Percentiles rank a stretch among this genome's conserved stretches.
phyloP scores from a whole-genome alignment of 2,329 filamentous ascomycete genomes.

The Cladobotryum protrusum region DNA sequence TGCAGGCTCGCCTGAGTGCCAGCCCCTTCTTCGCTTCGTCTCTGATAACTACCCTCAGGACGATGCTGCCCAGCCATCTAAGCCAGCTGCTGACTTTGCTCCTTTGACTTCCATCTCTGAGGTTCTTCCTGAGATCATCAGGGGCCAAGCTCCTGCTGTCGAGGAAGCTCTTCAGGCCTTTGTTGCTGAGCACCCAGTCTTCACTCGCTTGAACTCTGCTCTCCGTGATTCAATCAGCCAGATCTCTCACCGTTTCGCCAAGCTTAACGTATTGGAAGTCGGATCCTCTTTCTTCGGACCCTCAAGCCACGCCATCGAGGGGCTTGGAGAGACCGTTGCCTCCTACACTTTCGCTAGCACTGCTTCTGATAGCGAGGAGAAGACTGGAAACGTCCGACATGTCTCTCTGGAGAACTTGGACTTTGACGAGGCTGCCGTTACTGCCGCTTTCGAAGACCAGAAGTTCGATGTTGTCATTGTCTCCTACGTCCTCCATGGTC shows the following conservation, averaged over 20 bases:
- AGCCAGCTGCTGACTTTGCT: neutral
- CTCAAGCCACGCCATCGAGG: neutral
- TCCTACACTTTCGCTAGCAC: neutral
- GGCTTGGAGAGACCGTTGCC: neutral
- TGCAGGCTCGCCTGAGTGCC: neutral
- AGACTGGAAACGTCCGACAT: neutral
- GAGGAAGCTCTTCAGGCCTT: neutral
- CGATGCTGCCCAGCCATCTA: neutral
- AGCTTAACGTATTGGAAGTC: neutral
- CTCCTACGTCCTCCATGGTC: slow-evolving; percentile 23
- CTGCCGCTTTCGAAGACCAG: neutral
- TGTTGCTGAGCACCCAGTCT: neutral
- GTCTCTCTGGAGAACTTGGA: neutral
- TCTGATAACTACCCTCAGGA: neutral
- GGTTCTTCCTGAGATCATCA: neutral
- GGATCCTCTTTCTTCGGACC: neutral
- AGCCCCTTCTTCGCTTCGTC: neutral
- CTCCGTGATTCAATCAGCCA: neutral
- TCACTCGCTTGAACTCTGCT: neutral
- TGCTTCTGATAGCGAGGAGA: too few relatives aligned
- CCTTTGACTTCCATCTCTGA: neutral
- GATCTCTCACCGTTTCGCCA: neutral
- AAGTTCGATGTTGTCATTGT: slow-evolving; percentile 31
- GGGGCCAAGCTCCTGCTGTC: neutral
- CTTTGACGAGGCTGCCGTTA: neutral